Evolutionary conservation across 2,329 filamentous ascomycete species (phyloP).

Genomic region (Scedosporium apiospermum): DNA sequence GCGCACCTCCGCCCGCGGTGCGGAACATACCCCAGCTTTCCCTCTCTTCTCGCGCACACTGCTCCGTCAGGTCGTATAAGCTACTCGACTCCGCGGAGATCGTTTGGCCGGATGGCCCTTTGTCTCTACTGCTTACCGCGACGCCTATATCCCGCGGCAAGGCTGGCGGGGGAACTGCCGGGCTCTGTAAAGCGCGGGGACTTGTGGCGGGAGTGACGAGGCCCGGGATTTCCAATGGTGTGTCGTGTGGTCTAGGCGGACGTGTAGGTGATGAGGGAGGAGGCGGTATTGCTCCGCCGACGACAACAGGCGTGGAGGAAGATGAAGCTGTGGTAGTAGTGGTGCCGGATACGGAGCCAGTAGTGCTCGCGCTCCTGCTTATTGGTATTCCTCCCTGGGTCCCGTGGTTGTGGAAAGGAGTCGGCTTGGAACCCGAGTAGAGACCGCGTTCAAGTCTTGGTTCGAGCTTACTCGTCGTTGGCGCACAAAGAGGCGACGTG

Average conservation of each 20-base stretch:
- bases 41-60: conserved; percentile 18
- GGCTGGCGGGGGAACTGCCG: neutral
- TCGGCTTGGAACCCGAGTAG: neutral
- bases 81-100: conserved; percentile 17
- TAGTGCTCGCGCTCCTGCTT: neutral
- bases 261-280: conserved; percentile 21
- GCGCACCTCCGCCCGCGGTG: conserved; percentile 7
- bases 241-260: conserved; percentile 25
- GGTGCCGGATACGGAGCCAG: neutral
- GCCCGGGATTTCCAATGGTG: conserved; percentile 25
- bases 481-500: conserved; percentile 26
- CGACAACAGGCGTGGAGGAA: neutral
- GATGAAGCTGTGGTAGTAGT: neutral
- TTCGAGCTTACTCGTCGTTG: conserved; percentile 24
- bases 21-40: conserved; percentile 26
- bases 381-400: conserved; percentile 2
- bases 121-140: conserved; percentile 9
- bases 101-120: conserved; percentile 9
- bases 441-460: conserved; percentile 20
- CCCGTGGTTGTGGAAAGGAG: conserved; percentile 11
- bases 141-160: conserved; percentile 8
- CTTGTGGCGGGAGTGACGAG: conserved; percentile 15
- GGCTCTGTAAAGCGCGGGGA: neutral
- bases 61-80: conserved; percentile 20
- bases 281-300: conserved; percentile 4